Evolutionary conservation across 352 stramenopile species (phyloP), one percentile per base, ranked within the genome.

Genomic region (Phytophthora boehmeriae): DNA sequence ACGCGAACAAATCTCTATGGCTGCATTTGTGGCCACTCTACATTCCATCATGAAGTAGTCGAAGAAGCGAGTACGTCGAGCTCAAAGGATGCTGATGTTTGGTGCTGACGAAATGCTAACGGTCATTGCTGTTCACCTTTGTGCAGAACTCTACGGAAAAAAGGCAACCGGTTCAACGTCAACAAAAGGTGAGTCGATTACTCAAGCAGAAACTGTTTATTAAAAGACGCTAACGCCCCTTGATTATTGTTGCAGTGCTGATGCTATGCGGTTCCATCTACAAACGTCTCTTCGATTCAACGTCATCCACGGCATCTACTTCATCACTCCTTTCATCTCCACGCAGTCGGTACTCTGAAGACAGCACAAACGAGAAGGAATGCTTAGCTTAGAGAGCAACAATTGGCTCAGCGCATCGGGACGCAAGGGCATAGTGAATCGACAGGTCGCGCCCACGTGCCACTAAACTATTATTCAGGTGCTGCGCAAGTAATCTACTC

Each of bases 191-290:
- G 53, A 32, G 48, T 27, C 9, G 17, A 2, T 3, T 6, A 19
- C 51, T 11, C 2, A 30, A 30, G 6, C n/a, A 30, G 25, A 3
- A 30, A 30, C 25, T 8, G 25, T 6, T 30, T 30, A 3, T 30
- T 30, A 6, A 6, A 36, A 23, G 28, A 5, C 51, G 42, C 20
- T 70, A 57, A 70, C 47, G 6, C 62, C 8, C 17, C 38, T 30
- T 46, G 20, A 20, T 49, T 43, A 1, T 45, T 23, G 6, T 8
- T 54, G 3, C 50, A 85, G 82, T 92, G 28, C 43, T 92, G 53
- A 81, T 92, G 78, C 76, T 92, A 8, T 88, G 78, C 27, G 78
- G 78, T 1, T 84, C 78, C n/a, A 83, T 88, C 38, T 88, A 88
- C 73, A 88, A 88, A 67, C 72, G 82, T 0, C 64, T 90, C 16